Evolutionary conservation across 148 eudicot species (phyloP).

Genomic region (Rhododendron vialii): DNA sequence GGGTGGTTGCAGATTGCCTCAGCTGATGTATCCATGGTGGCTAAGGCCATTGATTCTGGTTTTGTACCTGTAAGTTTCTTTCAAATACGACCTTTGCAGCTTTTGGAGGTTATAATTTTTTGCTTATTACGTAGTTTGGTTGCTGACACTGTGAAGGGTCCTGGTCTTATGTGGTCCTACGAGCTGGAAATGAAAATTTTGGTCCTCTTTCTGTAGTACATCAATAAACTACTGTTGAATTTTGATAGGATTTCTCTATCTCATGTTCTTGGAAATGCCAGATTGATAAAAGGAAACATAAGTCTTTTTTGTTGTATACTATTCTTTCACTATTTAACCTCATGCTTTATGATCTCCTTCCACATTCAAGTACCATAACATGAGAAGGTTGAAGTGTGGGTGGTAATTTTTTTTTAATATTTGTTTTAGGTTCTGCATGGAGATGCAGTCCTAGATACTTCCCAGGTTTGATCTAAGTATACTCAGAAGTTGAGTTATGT

Average conservation of each 20-base stretch:
- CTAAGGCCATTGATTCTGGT: conserved; percentile 67
- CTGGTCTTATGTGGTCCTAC: background rate
- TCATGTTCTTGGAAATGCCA: background rate
- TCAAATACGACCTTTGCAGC: background rate
- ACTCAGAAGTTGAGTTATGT: background rate
- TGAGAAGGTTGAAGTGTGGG: background rate
- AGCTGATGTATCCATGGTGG: conserved; percentile 58
- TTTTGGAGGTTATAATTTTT: background rate
- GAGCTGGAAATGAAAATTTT: conserved; percentile 1
- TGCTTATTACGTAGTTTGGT: background rate
- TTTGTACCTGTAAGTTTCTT: conserved; percentile 75
- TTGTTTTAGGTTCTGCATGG: conserved; percentile 82
- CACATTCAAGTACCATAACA: background rate
- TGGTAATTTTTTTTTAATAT: background rate
- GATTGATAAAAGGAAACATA: background rate
- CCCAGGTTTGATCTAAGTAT: conserved; percentile 46
- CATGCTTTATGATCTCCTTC: conserved; percentile 1
- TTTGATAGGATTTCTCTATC: background rate
- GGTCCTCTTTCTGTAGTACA: background rate
- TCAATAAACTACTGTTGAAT: background rate
- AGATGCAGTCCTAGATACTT: conserved; percentile 84
- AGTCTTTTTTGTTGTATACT: background rate
- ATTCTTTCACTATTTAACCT: background rate
- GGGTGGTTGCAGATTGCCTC: conserved; percentile 55
- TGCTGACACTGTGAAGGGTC: conserved; percentile 1